A percentile compares a stretch with the other conserved stretches of the same genome.
These are phyloP conservation scores for Claviceps digitariae DNA, from an alignment of 2,329 filamentous ascomycete species.

Conservation along the genomic window DNA sequence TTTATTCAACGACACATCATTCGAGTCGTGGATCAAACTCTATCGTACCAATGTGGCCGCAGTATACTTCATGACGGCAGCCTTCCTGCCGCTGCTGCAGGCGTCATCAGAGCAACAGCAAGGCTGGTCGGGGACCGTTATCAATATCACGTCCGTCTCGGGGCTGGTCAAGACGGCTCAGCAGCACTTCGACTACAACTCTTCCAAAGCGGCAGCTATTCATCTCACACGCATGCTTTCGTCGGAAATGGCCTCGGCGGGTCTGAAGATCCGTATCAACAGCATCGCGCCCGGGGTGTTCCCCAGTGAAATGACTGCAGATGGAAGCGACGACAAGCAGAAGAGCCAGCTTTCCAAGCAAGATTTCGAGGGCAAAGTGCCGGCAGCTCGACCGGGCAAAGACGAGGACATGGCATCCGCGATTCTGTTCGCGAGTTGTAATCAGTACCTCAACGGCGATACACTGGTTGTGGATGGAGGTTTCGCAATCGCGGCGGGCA, in stretches of 20 bases:
- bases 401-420: constrained; percentile 58
- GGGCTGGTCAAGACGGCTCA: constrained; percentile 49
- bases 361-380: constrained; percentile 43
- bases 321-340: constrained; percentile 30
- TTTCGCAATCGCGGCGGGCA: constrained; percentile 26
- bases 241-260: constrained; percentile 41
- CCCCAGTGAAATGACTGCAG: constrained; percentile 59
- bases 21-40: constrained; percentile 58
- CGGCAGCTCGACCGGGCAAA: constrained; percentile 52
- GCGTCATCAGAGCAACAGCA: constrained; percentile 27
- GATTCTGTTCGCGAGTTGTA: constrained; percentile 39
- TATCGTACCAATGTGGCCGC: constrained; percentile 66
- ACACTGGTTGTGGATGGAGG: constrained; percentile 31
- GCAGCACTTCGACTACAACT: constrained; percentile 53
- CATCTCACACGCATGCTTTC: constrained; percentile 53
- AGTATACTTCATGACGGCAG: constrained; percentile 50
- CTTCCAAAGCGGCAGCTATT: constrained; percentile 49
- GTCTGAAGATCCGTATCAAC: constrained; percentile 54
- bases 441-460: constrained; percentile 32
- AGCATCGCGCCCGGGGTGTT: constrained; percentile 60
- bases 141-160: constrained; percentile 57
- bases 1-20: constrained; percentile 52
- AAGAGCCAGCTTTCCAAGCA: constrained; percentile 47
- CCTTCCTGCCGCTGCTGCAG: constrained; percentile 49
- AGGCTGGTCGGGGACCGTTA: constrained; percentile 44